Conservation (phyloP, 257 asterid genomes). For the Forsythia suspensa region DNA sequence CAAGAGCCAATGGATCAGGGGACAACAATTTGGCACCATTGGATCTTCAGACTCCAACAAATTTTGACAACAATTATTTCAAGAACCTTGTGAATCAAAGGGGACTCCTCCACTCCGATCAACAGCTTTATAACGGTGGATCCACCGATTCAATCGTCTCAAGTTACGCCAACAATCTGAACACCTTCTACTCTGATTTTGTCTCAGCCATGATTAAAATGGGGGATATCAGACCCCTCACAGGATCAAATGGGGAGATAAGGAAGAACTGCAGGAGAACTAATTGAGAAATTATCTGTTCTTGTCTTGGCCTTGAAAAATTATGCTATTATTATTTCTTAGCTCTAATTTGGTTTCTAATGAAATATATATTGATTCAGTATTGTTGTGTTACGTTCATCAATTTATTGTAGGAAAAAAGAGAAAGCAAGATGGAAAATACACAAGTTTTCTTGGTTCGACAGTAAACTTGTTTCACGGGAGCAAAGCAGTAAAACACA, state of each 20-base stretch:
- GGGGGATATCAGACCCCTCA: conserved; percentile 81
- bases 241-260: conserved; percentile 72
- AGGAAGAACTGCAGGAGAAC: conserved; percentile 76
- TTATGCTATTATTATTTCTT: neutral
- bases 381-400: too few species aligned
- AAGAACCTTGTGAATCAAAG: conserved; percentile 49
- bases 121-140: conserved; percentile 72
- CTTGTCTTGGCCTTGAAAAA: neutral
- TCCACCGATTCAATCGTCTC: conserved; percentile 57
- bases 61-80: conserved; percentile 73
- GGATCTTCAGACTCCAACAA: conserved; percentile 59
- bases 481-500: too few species aligned
- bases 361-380: neutral
- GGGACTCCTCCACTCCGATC: conserved; percentile 94
- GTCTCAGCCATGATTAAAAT: conserved; percentile 66
- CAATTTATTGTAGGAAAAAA: too few species aligned
- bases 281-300: conserved; percentile 20
- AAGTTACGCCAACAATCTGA: conserved; percentile 33
- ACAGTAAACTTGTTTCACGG: too few species aligned
- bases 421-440: too few species aligned
- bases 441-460: too few species aligned
- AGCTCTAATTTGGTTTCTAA: neutral
- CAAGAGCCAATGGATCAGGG: conserved; percentile 52
- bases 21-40: conserved; percentile 89
- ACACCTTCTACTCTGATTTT: conserved; percentile 54